These are phyloP conservation scores for Malassezia yamatoensis DNA, from an alignment of 1,284 basidiomycete species.

Conservation along the genomic window DNA sequence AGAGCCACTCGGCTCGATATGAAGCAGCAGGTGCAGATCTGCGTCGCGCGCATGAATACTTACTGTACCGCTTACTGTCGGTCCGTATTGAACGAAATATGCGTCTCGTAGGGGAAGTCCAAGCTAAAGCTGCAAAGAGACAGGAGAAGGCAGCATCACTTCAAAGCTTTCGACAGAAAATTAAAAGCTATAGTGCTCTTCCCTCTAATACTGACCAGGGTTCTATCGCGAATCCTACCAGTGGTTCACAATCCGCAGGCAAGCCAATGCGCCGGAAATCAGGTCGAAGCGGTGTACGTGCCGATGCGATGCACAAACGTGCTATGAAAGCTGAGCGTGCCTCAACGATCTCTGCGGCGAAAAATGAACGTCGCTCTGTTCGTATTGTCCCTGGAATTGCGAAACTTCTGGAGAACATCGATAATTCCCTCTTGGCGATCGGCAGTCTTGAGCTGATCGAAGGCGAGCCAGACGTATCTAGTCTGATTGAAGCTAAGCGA, in stretches of 20 bases:
- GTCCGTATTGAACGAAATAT: slow-evolving; percentile 38
- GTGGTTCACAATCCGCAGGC: background rate
- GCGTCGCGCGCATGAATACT: slow-evolving; percentile 40
- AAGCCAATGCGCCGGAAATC: slow-evolving; percentile 20
- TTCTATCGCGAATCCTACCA: slow-evolving; percentile 17
- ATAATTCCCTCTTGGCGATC: slow-evolving; percentile 33
- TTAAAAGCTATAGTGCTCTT: slow-evolving; percentile 6
- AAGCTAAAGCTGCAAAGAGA: slow-evolving; percentile 32
- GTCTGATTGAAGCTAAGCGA: slow-evolving; percentile 41
- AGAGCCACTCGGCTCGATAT: slow-evolving; percentile 41
- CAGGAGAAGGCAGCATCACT: slow-evolving; percentile 29
- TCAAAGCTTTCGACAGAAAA: slow-evolving; percentile 18
- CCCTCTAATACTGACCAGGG: slow-evolving; percentile 23
- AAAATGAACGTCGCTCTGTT: slow-evolving; percentile 28
- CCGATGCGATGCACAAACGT: slow-evolving; percentile 13
- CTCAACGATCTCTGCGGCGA: slow-evolving; percentile 20
- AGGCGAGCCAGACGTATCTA: slow-evolving; percentile 41
- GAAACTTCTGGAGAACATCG: slow-evolving; percentile 36
- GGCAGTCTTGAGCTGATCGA: slow-evolving; percentile 38
- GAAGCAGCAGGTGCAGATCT: slow-evolving; percentile 41
- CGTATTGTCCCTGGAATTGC: slow-evolving; percentile 41
- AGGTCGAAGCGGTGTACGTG: slow-evolving; percentile 31
- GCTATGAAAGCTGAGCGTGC: slow-evolving; percentile 22
- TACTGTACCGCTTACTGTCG: slow-evolving; percentile 37
- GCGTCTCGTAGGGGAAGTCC: slow-evolving; percentile 34